Conservation (phyloP, 441 rosid genomes). For the Biscutella laevigata region DNA sequence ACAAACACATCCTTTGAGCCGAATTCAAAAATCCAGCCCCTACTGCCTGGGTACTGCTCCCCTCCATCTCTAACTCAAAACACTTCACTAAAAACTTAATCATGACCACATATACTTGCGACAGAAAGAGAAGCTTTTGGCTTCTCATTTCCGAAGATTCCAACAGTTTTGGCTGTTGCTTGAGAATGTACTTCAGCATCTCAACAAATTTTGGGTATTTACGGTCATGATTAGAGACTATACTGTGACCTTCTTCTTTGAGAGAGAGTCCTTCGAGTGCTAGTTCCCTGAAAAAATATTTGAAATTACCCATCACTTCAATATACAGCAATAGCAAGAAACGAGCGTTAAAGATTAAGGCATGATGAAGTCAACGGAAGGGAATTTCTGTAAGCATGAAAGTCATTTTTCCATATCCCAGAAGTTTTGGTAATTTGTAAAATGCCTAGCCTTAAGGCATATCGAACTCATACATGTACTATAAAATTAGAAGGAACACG, state of each 20-base stretch:
- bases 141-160: slow-evolving; percentile 61
- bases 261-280: slow-evolving; percentile 86
- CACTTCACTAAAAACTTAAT: slow-evolving; percentile 75
- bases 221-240: slow-evolving; percentile 36
- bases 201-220: slow-evolving; percentile 66
- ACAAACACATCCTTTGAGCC: slow-evolving; percentile 57
- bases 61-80: slow-evolving; percentile 70
- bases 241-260: slow-evolving; percentile 40
- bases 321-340: slow-evolving; percentile 6
- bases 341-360: neutral
- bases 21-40: slow-evolving; percentile 56
- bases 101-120: slow-evolving; percentile 70
- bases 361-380: neutral
- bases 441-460: slow-evolving; percentile 9
- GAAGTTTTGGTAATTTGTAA: slow-evolving; percentile 1
- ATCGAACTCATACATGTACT: slow-evolving; percentile 11
- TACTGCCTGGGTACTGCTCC: slow-evolving; percentile 37
- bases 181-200: slow-evolving; percentile 69
- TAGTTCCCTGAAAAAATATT: slow-evolving; percentile 54
- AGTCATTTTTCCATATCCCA: neutral
- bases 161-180: slow-evolving; percentile 71
- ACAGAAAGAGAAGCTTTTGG: slow-evolving; percentile 73
- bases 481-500: neutral
- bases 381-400: neutral
- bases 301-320: neutral